Evolutionary conservation across 805 yeast genomes (phyloP), one percentile per base, ranked within the genome.

Genomic region (Metschnikowia peoriensis): DNA sequence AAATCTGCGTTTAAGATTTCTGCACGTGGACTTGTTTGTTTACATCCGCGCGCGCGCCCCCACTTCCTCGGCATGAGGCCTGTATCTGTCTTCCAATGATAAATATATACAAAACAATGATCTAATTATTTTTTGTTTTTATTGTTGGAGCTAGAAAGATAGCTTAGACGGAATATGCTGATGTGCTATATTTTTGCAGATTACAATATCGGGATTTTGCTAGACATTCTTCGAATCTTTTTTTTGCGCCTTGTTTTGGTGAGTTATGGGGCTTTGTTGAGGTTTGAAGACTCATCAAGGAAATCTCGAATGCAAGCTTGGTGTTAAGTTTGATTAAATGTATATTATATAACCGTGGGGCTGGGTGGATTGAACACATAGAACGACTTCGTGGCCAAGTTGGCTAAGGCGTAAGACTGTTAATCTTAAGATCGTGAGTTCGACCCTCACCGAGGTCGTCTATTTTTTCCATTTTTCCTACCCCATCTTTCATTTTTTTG

Each of bases 381-480:
- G 41, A 35, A 40, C 38, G 61, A 54, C 61, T 58, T 50, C 61
- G 61, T 58, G 61, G 61, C 61, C 61, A 57, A 57, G 61, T 51
- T 57, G 61, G 61, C 56, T 57, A 57, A 57, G 61, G 61, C 61
- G 61, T 58, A 55, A 50, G 61, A 58, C 61, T 58, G 61, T 58
- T 58, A 58, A 58, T 58, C 61, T 58, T 55, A 58, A 58, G 61
- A 58, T 58, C 61, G 61, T 58, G 61, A 58, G 61, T 58, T 58
- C 61, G 61, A 58, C 53, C 61, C 61, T 58, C 61, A 58, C 61
- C 61, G 61, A 50, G 61, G 61, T 58, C 55, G 55, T n/a, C 14
- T 32, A 32, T 32, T 12, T 27, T 27, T 32, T 22, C 4, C 2
- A 22, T 3, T 22, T 22, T 22, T 22, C 22, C 2, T 22, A 22